Percentiles rank a stretch among this genome's conserved stretches.
Evolutionary conservation across 169 alveolate genomes (phyloP).

Genomic region (Toxoplasma gondii): DNA sequence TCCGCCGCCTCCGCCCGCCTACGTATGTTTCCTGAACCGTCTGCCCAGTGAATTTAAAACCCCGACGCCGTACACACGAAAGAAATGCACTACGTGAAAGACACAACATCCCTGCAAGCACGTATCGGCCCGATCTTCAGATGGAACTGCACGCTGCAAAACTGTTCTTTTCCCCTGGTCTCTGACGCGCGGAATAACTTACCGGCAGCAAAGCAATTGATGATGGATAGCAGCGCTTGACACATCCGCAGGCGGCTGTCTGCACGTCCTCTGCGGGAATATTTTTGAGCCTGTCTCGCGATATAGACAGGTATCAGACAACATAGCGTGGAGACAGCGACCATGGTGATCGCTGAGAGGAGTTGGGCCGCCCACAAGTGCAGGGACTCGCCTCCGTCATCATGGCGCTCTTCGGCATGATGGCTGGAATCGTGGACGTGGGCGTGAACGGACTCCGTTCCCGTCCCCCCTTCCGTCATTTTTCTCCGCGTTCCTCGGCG

Average conservation of each 20-base stretch:
- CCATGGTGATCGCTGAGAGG: neutral
- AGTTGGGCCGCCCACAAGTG: slow-evolving; percentile 16
- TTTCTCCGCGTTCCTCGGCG: neutral
- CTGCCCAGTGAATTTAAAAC: no score
- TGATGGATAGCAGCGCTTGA: slow-evolving; percentile 14
- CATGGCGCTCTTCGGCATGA: neutral
- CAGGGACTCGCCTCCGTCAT: neutral
- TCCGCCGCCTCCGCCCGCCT: no score
- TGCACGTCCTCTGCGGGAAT: neutral
- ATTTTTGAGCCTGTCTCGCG: slow-evolving; percentile 1
- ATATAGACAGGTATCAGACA: neutral
- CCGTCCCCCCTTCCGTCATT: neutral
- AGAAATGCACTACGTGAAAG: no score
- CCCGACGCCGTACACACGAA: no score
- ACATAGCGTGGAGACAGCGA: neutral
- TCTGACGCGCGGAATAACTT: neutral
- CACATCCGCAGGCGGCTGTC: neutral
- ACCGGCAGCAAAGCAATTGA: slow-evolving; percentile 44
- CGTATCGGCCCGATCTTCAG: no score
- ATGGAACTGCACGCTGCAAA: no score
- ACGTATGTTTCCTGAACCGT: no score
- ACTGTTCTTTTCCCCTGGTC: neutral
- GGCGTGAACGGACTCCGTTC: neutral
- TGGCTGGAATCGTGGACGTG: neutral
- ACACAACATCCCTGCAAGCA: no score